Base-by-base conservation (phyloP, 345 rosid species). In the Euphorbia pulcherrima region DNA sequence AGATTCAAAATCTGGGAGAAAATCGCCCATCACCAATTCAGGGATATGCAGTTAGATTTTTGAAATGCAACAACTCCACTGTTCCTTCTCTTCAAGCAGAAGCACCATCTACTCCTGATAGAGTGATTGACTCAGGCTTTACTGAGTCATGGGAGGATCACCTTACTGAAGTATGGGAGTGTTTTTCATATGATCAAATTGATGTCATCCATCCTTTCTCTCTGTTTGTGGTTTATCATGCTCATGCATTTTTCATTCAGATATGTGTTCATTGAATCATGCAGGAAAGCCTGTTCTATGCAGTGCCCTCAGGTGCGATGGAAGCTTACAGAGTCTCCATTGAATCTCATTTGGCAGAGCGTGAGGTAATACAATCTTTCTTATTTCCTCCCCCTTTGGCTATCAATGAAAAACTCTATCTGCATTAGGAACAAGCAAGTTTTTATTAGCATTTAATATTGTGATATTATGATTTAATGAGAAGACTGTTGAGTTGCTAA, bases 241-340 rank as follows among this genome's bases (percentile, higher is more conserved):
- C 65, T 24, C 68, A 65, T n/a, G n/a, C n/a, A n/a, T n/a, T 40
- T 41, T 64, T 75, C 53, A 33, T 62, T 40, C 70, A 60, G 64
- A 62, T 69, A 5, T 50, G 68, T 75, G 68, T 35, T 62, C 33
- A 58, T 70, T 69, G 78, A n/a, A n/a, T n/a, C n/a, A n/a, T n/a
- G 73, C 97, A 95, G 99, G 94, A 90, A 80, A 90, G 90, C 82
- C 87, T 95, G 65, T 95, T 92, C 78, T 90, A 92, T 78, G 89
- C 90, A 10, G 83, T 95, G 74, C 92, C 99, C 44, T 80, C 83
- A 9, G 90, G 96, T 69, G 96, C 99, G 65, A 86, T 85, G 86
- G 92, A 79, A 73, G 70, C 81, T 58, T 95, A 95, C 78, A 79
- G 90, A 74, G 82, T 73, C 60, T 92, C 92, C 68, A 88, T 95